Evolutionary conservation across 2,329 filamentous ascomycete species (phyloP), one percentile per base, ranked within the genome.

Genomic region (Xylariales sp.): DNA sequence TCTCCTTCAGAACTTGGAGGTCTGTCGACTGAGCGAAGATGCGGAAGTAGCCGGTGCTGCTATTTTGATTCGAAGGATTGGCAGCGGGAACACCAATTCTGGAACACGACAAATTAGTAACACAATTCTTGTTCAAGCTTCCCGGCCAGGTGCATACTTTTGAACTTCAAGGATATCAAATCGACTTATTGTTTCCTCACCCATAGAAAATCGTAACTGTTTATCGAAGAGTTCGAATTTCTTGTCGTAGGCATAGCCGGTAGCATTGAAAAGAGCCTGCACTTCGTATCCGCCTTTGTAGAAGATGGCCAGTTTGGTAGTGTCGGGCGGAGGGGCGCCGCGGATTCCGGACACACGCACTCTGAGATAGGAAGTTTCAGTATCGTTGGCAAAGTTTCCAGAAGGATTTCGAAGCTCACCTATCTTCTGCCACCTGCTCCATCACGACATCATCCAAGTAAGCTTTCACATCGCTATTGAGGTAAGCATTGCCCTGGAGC

Each of bases 401-500:
- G n/a, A n/a, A n/a, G n/a, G n/a, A n/a, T n/a, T n/a, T n/a, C n/a
- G n/a, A n/a, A n/a, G n/a, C n/a, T n/a, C n/a, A n/a, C n/a, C n/a
- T n/a, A n/a, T n/a, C n/a, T n/a, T n/a, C n/a, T n/a, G n/a, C n/a
- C n/a, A n/a, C n/a, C n/a, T n/a, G n/a, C n/a, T n/a, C n/a, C n/a
- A n/a, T n/a, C n/a, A n/a, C n/a, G n/a, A n/a, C 41, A 31, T 57
- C 42, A 6, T 44, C 45, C 14, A 59, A 47, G 35, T 56, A 34
- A 0, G 62, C 65, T 10, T 62, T 63, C 1, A 69, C 64, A 37
- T 70, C 67, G 0, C 61, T 62, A 18, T 70, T 69, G 11, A 67
- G 37, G 37, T 70, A 70, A 0, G 63, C 38, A 6, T 65, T 62
- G 0, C 67, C 67, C 14, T 70, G 67, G 16, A 70, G 48, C 37